These are phyloP conservation scores for Coniochaeta prunicola DNA, from an alignment of 2,329 filamentous ascomycete genomes.

Conservation along the genomic window DNA sequence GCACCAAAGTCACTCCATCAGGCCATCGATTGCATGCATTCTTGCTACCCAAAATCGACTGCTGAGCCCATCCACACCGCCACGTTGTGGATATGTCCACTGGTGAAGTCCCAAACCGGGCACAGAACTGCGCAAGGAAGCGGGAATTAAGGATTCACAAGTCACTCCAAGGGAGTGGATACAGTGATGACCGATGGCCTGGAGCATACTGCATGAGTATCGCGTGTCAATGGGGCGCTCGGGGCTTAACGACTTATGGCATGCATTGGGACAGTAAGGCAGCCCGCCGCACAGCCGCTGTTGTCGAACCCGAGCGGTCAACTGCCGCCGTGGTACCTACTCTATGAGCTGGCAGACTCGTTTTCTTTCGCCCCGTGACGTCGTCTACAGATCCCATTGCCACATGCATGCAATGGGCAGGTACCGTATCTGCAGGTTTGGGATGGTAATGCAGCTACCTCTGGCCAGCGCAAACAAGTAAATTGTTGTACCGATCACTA, in stretches of 20 bases:
- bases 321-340: neutral
- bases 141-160: constrained; percentile 4
- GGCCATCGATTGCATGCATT: constrained; percentile 16
- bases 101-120: constrained; percentile 7
- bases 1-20: neutral
- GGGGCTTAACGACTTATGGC: neutral
- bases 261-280: neutral
- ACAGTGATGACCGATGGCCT: neutral
- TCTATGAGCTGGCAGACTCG: neutral
- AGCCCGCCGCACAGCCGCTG: neutral
- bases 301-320: neutral
- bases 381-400: constrained; percentile 5
- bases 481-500: constrained; percentile 5
- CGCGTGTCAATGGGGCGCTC: neutral
- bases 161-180: neutral
- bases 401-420: constrained; percentile 6
- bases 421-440: constrained; percentile 3
- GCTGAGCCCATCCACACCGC: constrained; percentile 19
- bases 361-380: neutral
- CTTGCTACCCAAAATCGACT: constrained; percentile 21
- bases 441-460: constrained; percentile 2
- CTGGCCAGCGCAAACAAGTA: constrained; percentile 7
- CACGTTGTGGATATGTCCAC: constrained; percentile 17
- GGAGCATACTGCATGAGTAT: neutral
- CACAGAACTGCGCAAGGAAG: constrained; percentile 8